A percentile compares a stretch with the other conserved stretches of the same genome.
Evolutionary conservation across 2,329 filamentous ascomycete species (phyloP).

Genomic region (Botrytis elliptica): DNA sequence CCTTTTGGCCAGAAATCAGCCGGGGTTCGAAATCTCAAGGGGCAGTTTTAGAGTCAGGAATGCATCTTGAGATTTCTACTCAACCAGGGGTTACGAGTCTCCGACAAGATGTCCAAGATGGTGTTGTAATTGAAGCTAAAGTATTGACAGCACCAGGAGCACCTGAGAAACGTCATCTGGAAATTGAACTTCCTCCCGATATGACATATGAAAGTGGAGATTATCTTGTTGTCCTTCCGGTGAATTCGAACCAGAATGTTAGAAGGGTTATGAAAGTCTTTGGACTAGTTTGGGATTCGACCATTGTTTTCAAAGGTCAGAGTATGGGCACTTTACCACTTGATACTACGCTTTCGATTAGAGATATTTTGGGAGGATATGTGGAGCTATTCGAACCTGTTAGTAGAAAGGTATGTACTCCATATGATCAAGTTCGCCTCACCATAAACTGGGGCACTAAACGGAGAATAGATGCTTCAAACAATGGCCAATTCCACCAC

Average conservation of each 20-base stretch:
- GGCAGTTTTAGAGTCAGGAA: neutral
- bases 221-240: conserved; percentile 71
- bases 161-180: conserved; percentile 17
- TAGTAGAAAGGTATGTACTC: neutral
- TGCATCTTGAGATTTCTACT: conserved; percentile 20
- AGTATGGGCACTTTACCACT: neutral
- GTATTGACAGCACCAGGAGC: conserved; percentile 46
- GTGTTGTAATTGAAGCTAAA: conserved; percentile 53
- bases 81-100: conserved; percentile 40
- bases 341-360: neutral
- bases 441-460: neutral
- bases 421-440: neutral
- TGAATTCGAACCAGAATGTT: conserved; percentile 64
- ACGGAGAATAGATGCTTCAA: neutral
- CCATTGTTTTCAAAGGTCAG: neutral
- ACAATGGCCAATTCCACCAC: neutral
- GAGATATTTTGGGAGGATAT: neutral
- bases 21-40: neutral
- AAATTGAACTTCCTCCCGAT: conserved; percentile 61
- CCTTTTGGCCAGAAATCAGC: conserved; percentile 45
- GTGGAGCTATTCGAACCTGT: conserved; percentile 1
- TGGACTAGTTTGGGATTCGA: conserved; percentile 54
- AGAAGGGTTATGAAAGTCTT: conserved; percentile 59
- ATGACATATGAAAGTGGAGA: conserved; percentile 71
- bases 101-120: conserved; percentile 61